These are phyloP conservation scores for Mycogone perniciosa DNA, from an alignment of 2,329 filamentous ascomycete species.

Conservation along the genomic window DNA sequence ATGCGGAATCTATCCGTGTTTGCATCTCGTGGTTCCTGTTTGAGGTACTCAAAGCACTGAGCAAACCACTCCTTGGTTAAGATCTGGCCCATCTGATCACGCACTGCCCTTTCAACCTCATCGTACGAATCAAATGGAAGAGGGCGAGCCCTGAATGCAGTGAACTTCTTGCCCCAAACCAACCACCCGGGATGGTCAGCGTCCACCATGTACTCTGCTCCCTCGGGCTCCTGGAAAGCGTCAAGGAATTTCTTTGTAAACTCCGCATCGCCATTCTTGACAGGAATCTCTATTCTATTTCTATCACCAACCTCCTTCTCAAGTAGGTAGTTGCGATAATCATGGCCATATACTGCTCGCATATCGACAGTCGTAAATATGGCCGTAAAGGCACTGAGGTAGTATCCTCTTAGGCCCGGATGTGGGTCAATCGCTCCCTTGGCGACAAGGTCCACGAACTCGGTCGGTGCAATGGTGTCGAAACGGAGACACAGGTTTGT, in stretches of 20 bases:
- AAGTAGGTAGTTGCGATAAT: slow-evolving; percentile 78
- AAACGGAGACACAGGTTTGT: slow-evolving; percentile 90
- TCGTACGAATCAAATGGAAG: slow-evolving; percentile 67
- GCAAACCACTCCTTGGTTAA: slow-evolving; percentile 81
- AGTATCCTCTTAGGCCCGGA: slow-evolving; percentile 74
- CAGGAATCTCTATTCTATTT: slow-evolving; percentile 68
- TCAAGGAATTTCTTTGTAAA: slow-evolving; percentile 77
- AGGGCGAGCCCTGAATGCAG: slow-evolving; percentile 68
- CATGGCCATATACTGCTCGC: slow-evolving; percentile 77
- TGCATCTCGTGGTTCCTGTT: slow-evolving; percentile 86
- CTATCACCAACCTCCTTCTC: slow-evolving; percentile 67
- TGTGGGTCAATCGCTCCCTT: slow-evolving; percentile 84
- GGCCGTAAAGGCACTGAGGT: slow-evolving; percentile 67
- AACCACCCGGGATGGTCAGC: slow-evolving; percentile 92
- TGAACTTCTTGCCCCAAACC: slow-evolving; percentile 86
- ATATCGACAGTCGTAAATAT: slow-evolving; percentile 84
- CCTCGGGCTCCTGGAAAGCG: slow-evolving; percentile 62
- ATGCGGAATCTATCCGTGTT: slow-evolving; percentile 82
- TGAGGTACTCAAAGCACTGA: slow-evolving; percentile 85
- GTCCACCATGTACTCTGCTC: slow-evolving; percentile 82
- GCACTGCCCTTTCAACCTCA: slow-evolving; percentile 65
- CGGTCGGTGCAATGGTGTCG: slow-evolving; percentile 72
- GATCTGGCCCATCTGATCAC: slow-evolving; percentile 72
- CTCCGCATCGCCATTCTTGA: slow-evolving; percentile 64
- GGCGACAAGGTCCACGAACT: slow-evolving; percentile 77